phyloP scores from a whole-genome alignment of 108 stramenopile genomes.

The Nitzschia inconspicua region DNA sequence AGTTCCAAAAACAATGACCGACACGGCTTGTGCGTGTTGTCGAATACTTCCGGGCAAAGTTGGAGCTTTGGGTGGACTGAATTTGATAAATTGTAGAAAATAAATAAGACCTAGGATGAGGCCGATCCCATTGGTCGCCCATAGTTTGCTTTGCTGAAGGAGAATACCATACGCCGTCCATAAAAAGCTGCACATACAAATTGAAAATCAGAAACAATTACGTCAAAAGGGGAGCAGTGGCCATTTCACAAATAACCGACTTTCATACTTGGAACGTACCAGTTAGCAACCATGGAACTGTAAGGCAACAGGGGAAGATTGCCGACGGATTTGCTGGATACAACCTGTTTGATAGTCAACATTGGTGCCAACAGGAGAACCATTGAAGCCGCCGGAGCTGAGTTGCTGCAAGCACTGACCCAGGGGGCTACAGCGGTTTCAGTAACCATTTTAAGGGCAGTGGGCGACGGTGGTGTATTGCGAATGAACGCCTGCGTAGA shows the following conservation, averaged over 20 bases:
- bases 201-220: not conserved
- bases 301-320: constrained; percentile 72
- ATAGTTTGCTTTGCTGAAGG: constrained; percentile 39
- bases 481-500: too few species aligned
- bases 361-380: constrained; percentile 56
- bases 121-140: constrained; percentile 53
- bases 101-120: constrained; percentile 48
- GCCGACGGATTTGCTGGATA: constrained; percentile 47
- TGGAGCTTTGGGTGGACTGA: constrained; percentile 27
- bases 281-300: constrained; percentile 54
- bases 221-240: too few species aligned
- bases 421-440: constrained; percentile 12
- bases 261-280: too few species aligned
- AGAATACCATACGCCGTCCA: constrained; percentile 57
- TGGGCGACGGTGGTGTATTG: too few species aligned
- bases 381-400: constrained; percentile 42
- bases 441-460: not conserved
- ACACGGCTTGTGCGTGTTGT: constrained; percentile 26
- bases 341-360: constrained; percentile 62
- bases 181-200: constrained; percentile 8
- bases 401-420: constrained; percentile 28
- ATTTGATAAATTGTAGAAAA: constrained; percentile 38
- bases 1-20: constrained; percentile 26
- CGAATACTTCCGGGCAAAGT: constrained; percentile 47
- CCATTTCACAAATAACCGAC: too few species aligned